Evolutionary conservation across 163 green algal species (phyloP).

Genomic region (Chlamydomonas reinhardtii): DNA sequence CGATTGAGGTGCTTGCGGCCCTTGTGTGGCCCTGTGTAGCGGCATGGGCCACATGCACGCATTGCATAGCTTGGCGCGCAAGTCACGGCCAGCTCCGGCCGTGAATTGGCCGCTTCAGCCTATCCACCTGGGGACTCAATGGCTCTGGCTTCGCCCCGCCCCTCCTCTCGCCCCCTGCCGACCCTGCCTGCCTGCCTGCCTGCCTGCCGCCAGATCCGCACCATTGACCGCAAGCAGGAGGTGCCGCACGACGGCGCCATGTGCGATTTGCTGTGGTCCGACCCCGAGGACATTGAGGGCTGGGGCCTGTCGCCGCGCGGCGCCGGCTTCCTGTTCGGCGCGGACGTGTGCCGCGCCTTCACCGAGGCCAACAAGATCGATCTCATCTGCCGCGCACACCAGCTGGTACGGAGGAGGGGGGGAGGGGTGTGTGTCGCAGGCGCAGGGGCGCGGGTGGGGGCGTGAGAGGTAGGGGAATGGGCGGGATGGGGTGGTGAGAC

Average conservation of each 20-base stretch:
- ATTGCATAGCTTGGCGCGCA: too few relatives aligned
- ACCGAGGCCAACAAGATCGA: conserved; percentile 92
- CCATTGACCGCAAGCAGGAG: conserved; percentile 97
- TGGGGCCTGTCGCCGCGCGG: conserved; percentile 97
- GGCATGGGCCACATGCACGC: too few relatives aligned
- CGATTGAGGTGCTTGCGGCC: too few relatives aligned
- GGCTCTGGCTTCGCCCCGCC: too few relatives aligned
- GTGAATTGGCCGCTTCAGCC: too few relatives aligned
- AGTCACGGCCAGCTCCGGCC: too few relatives aligned
- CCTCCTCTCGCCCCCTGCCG: background rate
- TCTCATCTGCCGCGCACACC: conserved; percentile 94
- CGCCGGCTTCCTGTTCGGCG: conserved; percentile 98
- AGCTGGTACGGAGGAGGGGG: background rate
- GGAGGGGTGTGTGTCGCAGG: background rate
- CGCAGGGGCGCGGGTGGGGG: background rate
- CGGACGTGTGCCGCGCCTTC: conserved; percentile 94
- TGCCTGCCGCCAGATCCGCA: conserved; percentile 94
- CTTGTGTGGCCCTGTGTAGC: too few relatives aligned
- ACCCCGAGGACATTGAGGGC: conserved; percentile 97
- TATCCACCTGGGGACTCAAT: too few relatives aligned
- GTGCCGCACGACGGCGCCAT: conserved; percentile 98
- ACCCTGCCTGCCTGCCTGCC: too few relatives aligned
- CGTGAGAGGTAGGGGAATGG: background rate
- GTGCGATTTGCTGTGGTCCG: conserved; percentile 99
- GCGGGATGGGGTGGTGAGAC: too few relatives aligned